Base-by-base conservation (phyloP, 805 yeast species). In the Candida pseudofarinosa region DNA sequence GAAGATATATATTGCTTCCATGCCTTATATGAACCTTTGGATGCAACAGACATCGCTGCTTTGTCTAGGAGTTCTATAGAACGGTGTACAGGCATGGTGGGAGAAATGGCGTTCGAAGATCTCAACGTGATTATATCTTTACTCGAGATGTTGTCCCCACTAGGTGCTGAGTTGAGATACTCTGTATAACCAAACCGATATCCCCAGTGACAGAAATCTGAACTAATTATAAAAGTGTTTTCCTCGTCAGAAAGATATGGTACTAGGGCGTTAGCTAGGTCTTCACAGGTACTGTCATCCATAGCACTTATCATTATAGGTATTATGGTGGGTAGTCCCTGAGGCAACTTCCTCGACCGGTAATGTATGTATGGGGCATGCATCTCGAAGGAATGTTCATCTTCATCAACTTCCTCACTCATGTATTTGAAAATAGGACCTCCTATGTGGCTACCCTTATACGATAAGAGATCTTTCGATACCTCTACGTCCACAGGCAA, bases 141-240 rank as follows among this genome's bases (percentile, higher is more conserved):
- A 4, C 63, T 32, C 48, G 40, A 41, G 56, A 51, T 38, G 50
- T 57, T 42, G 58, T 49, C 37, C 61, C 49, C 14, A n/a, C 4
- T 13, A 10, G 38, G 39, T 26, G 20, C 33, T 17, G 32, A 45
- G 5, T 53, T 45, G 10, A 60, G 48, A 45, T 69, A 71, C 44
- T 57, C 55, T 12, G 77, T 70, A 49, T 67, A 73, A 8, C 67
- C 70, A 44, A 74, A 73, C 13, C 77, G 58, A 12, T 63, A 44
- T 6, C 78, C 78, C 99, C 99, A 93, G 59, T 93, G 99, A 57
- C 97, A 90, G 55, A 93, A 93, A 66, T 93, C 99, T 1, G 91
- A 79, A 58, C 95, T 85, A 3, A 93, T 73, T 13, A 88, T 79
- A 60, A 93, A 86, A 2, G 88, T 82, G 52, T 79, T 80, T 18